Evolutionary conservation across 495 filamentous ascomycete species (phyloP).

Genomic region (Corynascus novoguineensis): DNA sequence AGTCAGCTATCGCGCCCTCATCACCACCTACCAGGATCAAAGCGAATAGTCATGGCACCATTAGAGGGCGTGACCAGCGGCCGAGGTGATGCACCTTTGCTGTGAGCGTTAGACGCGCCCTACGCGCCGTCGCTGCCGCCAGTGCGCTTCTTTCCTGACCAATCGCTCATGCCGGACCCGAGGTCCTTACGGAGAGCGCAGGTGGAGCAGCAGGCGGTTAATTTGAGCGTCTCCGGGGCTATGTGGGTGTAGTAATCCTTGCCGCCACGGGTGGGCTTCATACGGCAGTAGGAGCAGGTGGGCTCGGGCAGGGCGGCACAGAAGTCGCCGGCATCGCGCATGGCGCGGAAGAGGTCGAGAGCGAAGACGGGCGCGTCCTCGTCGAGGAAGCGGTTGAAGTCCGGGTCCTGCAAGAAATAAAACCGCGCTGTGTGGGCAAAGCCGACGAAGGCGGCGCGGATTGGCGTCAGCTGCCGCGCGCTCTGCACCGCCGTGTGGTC

Average conservation of each 20-base stretch:
- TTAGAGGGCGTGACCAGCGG: not conserved
- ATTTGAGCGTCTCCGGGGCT: slow-evolving; percentile 13
- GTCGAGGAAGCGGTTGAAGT: slow-evolving; percentile 20
- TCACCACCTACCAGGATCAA: not conserved
- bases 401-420: slow-evolving; percentile 14
- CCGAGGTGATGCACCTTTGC: not conserved
- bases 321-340: slow-evolving; percentile 22
- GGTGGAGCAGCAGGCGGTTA: slow-evolving; percentile 11
- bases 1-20: no score
- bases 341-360: slow-evolving; percentile 22
- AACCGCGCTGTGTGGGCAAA: slow-evolving; percentile 23
- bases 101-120: not conserved
- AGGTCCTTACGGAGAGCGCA: slow-evolving; percentile 17
- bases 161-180: slow-evolving; percentile 4
- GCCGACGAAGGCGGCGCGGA: slow-evolving; percentile 16
- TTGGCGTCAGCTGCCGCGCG: not conserved
- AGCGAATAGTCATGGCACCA: not conserved
- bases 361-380: slow-evolving; percentile 11
- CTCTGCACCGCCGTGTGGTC: not conserved
- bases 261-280: slow-evolving; percentile 13
- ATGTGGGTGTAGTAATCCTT: slow-evolving; percentile 23
- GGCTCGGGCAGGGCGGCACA: slow-evolving; percentile 12
- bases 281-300: slow-evolving; percentile 17
- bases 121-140: not conserved
- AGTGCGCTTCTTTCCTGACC: slow-evolving; percentile 17